phyloP scores from a whole-genome alignment of 192 early-diverging fungal genomes.

The Coemansia aciculifera region DNA sequence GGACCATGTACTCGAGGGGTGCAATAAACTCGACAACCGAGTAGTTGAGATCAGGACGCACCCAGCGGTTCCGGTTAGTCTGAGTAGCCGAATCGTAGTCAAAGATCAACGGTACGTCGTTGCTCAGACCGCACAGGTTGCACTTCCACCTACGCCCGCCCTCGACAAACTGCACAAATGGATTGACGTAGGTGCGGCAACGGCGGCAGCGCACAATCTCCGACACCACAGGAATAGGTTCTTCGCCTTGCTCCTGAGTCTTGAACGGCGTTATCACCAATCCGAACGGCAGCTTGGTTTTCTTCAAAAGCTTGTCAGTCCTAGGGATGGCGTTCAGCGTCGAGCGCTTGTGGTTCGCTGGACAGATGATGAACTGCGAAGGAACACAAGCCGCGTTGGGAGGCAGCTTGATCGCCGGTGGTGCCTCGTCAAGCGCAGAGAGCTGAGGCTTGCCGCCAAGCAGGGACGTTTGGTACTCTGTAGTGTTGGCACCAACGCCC shows the following conservation, averaged over 20 bases:
- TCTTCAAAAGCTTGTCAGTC: slow-evolving; percentile 76
- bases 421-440: slow-evolving; percentile 37
- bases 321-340: slow-evolving; percentile 90
- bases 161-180: slow-evolving; percentile 93
- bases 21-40: slow-evolving; percentile 92
- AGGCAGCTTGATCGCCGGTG: slow-evolving; percentile 46
- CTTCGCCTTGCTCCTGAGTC: slow-evolving; percentile 47
- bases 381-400: slow-evolving; percentile 40
- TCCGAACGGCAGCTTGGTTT: slow-evolving; percentile 88
- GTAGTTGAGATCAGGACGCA: slow-evolving; percentile 85
- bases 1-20: slow-evolving; percentile 95
- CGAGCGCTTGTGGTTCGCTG: slow-evolving; percentile 80
- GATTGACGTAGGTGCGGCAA: slow-evolving; percentile 96
- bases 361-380: slow-evolving; percentile 62
- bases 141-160: slow-evolving; percentile 96
- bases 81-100: slow-evolving; percentile 80
- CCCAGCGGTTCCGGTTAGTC: slow-evolving; percentile 79
- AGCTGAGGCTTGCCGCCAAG: slow-evolving; percentile 48
- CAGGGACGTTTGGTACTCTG: slow-evolving; percentile 33
- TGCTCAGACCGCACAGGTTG: slow-evolving; percentile 89
- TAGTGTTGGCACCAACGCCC: slow-evolving; percentile 32
- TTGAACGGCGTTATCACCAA: slow-evolving; percentile 86
- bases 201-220: slow-evolving; percentile 94
- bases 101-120: slow-evolving; percentile 81
- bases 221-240: slow-evolving; percentile 83